phyloP scores from a whole-genome alignment of 495 filamentous ascomycete species.

The Talaromyces liani region DNA sequence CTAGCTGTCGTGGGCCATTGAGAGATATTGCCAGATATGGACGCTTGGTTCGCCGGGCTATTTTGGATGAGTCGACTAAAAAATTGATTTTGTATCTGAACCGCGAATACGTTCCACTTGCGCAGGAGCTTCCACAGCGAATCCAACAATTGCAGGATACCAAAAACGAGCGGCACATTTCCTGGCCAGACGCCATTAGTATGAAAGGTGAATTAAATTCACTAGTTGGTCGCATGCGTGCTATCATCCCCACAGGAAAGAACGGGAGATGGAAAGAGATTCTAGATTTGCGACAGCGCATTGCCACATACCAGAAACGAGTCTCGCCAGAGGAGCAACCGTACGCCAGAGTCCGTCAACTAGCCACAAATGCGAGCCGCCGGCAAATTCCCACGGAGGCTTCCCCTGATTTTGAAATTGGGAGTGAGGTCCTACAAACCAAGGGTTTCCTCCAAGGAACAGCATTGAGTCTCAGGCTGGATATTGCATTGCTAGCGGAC shows the following conservation, averaged over 20 bases:
- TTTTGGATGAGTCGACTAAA: constrained; percentile 61
- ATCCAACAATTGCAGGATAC: constrained; percentile 22
- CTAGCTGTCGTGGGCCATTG: constrained; percentile 56
- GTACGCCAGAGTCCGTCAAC: constrained; percentile 45
- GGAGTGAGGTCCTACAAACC: constrained; percentile 36
- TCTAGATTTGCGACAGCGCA: constrained; percentile 28
- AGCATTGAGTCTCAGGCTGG: constrained; percentile 45
- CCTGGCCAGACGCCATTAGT: background rate
- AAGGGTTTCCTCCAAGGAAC: constrained; percentile 41
- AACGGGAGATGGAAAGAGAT: constrained; percentile 29
- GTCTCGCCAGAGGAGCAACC: constrained; percentile 53
- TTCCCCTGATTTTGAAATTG: constrained; percentile 25
- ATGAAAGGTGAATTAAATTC: background rate
- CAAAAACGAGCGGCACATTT: constrained; percentile 8
- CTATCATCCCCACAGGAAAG: background rate
- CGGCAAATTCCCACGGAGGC: constrained; percentile 20
- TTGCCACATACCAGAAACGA: constrained; percentile 34
- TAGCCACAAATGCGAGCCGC: constrained; percentile 42
- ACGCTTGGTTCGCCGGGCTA: constrained; percentile 53
- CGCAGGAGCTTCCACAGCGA: constrained; percentile 24
- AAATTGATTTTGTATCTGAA: constrained; percentile 53
- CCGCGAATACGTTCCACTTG: constrained; percentile 40
- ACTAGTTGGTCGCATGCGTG: background rate
- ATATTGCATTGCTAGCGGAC: constrained; percentile 48
- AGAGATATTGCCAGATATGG: constrained; percentile 59